phyloP scores from a whole-genome alignment of 2,329 filamentous ascomycete species.

The Graphilbum ipis-grandicollis region DNA sequence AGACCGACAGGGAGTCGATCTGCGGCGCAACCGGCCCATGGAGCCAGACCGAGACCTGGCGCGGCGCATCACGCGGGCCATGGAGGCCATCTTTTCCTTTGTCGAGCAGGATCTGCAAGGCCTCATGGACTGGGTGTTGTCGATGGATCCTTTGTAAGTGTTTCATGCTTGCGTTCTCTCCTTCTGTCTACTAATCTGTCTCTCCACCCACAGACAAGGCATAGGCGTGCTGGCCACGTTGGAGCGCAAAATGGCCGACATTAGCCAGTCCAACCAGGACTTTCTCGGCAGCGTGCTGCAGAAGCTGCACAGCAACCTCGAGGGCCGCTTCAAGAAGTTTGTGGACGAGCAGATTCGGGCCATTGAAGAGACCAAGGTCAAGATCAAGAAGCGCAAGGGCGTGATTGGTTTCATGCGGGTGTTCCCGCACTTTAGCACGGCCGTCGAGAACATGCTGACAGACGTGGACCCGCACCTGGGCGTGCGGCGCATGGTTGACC shows the following conservation, averaged over 20 bases:
- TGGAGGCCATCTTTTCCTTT: conserved; percentile 79
- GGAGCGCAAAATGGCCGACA: conserved; percentile 60
- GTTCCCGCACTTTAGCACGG: conserved; percentile 71
- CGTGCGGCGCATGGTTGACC: conserved; percentile 63
- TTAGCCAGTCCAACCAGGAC: conserved; percentile 85
- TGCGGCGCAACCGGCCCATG: conserved; percentile 59
- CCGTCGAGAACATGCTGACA: conserved; percentile 69
- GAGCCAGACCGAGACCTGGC: conserved; percentile 80
- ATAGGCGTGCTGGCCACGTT: conserved; percentile 71
- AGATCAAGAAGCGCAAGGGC: conserved; percentile 95
- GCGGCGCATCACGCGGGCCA: conserved; percentile 66
- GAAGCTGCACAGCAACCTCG: conserved; percentile 58
- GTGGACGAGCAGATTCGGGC: conserved; percentile 89
- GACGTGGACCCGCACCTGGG: conserved; percentile 37
- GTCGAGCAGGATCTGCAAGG: conserved; percentile 62
- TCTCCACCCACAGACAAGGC: conserved; percentile 45
- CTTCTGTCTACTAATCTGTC: not conserved
- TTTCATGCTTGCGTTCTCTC: not conserved
- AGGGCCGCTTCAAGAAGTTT: conserved; percentile 67
- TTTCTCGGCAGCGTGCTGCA: conserved; percentile 65
- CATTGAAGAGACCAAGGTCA: conserved; percentile 96
- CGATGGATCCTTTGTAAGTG: conserved; percentile 61
- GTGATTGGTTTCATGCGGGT: conserved; percentile 90
- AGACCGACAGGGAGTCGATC: conserved; percentile 52
- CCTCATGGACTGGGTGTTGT: conserved; percentile 70